These are phyloP conservation scores for Penicillium sp. DNA, from an alignment of 2,329 filamentous ascomycete genomes.

Conservation along the genomic window DNA sequence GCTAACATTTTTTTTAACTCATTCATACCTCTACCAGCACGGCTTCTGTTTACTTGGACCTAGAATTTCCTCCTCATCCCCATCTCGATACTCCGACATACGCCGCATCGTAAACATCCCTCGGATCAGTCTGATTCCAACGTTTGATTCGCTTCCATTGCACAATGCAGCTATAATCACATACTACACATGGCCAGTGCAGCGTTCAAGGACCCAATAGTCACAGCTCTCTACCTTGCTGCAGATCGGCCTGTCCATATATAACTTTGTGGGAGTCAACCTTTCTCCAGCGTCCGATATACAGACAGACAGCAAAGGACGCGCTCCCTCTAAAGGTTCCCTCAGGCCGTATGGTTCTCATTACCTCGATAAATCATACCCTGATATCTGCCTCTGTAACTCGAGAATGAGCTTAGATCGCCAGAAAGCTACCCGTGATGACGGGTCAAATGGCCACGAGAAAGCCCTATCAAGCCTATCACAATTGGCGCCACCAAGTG, in stretches of 20 bases:
- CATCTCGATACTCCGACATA: not conserved
- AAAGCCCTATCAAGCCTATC: slow-evolving; percentile 28
- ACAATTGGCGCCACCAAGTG: slow-evolving; percentile 27
- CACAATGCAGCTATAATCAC: slow-evolving; percentile 11
- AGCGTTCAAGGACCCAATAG: not conserved
- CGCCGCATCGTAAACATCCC: not conserved
- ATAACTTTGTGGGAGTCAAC: not conserved
- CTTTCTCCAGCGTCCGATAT: not conserved
- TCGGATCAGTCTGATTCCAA: not conserved
- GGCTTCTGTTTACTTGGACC: not conserved
- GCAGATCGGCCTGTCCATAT: slow-evolving; percentile 1
- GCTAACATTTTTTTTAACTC: not conserved
- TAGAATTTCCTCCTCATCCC: not conserved
- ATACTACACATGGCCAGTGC: slow-evolving; percentile 10
- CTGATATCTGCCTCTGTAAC: not conserved
- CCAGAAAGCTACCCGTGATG: slow-evolving; percentile 30
- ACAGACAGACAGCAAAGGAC: not conserved
- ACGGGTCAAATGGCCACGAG: slow-evolving; percentile 25
- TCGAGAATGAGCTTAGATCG: slow-evolving; percentile 43
- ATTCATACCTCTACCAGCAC: not conserved
- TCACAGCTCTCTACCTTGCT: not conserved
- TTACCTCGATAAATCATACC: not conserved
- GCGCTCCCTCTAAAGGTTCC: not conserved
- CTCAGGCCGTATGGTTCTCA: slow-evolving; percentile 4
- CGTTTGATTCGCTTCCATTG: not conserved